A percentile compares a stretch with the other conserved stretches of the same genome.
These are phyloP conservation scores for Fusarium piperis DNA, from an alignment of 2,329 filamentous ascomycete species.

Conservation along the genomic window DNA sequence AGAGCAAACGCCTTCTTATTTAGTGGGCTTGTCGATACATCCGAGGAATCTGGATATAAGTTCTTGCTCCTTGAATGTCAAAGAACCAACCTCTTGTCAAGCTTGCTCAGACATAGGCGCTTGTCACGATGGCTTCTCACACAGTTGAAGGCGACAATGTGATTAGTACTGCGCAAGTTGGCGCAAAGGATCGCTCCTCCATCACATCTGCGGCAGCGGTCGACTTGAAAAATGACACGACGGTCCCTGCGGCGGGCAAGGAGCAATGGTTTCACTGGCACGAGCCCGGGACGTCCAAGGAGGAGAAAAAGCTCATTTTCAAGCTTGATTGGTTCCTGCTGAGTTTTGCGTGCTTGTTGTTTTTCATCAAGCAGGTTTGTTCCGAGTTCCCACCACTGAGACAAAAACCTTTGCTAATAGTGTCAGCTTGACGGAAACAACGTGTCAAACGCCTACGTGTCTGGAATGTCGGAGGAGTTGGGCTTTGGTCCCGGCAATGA, in stretches of 20 bases:
- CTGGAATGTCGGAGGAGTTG: slow-evolving; percentile 59
- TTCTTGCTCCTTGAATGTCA: neutral
- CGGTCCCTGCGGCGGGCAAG: neutral
- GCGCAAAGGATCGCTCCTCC: neutral
- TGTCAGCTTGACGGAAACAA: slow-evolving; percentile 54
- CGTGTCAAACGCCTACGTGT: slow-evolving; percentile 59
- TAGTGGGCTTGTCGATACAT: neutral
- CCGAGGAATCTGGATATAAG: neutral
- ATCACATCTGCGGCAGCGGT: neutral
- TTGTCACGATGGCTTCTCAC: neutral
- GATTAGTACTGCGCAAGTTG: neutral
- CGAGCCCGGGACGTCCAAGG: slow-evolving; percentile 50
- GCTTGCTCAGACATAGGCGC: neutral
- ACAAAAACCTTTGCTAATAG: neutral
- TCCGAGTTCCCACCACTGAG: neutral
- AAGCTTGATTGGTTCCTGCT: slow-evolving; percentile 62
- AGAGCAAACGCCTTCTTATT: neutral
- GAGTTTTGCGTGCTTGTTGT: slow-evolving; percentile 51
- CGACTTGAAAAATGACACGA: neutral
- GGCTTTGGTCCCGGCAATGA: slow-evolving; percentile 52
- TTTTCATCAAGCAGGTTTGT: slow-evolving; percentile 54
- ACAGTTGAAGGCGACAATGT: neutral
- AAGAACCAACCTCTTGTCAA: neutral
- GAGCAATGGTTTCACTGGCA: slow-evolving; percentile 53
- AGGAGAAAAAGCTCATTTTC: slow-evolving; percentile 57